A percentile compares a stretch with the other conserved stretches of the same genome.
Evolutionary conservation across 202 grass and related monocot species (phyloP).

Genomic region (Eragrostis tef): DNA sequence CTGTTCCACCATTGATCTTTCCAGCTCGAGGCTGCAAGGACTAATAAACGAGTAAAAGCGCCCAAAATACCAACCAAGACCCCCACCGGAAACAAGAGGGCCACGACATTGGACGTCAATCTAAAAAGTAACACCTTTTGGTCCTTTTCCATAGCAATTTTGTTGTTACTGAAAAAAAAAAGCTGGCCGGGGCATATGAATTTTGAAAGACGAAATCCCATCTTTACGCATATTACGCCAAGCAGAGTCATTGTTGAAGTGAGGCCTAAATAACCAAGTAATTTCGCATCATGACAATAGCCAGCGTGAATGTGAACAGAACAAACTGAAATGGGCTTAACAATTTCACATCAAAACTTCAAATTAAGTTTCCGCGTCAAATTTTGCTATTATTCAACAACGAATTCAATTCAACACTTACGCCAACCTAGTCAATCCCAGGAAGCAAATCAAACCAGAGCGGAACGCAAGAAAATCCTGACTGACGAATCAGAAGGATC

Average conservation of each 20-base stretch:
- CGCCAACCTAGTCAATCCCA: neutral
- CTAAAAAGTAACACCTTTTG: slow-evolving; percentile 18
- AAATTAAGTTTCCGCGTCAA: neutral
- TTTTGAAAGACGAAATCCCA: neutral
- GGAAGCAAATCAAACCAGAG: neutral
- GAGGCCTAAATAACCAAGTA: neutral
- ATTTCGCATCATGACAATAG: neutral
- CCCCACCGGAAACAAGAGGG: slow-evolving; percentile 28
- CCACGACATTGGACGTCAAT: slow-evolving; percentile 24
- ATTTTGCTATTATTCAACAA: neutral
- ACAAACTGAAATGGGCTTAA: neutral
- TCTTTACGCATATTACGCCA: neutral
- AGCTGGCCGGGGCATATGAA: neutral
- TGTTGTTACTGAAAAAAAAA: neutral
- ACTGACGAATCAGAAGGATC: neutral
- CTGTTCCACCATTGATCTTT: slow-evolving; percentile 30
- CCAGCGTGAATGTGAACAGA: neutral
- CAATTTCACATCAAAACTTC: neutral
- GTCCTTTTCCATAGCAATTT: neutral
- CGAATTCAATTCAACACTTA: neutral
- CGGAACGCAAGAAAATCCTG: neutral
- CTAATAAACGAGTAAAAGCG: slow-evolving; percentile 10
- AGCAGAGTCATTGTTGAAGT: neutral
- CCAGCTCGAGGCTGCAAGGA: slow-evolving; percentile 48
- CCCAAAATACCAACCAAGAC: slow-evolving; percentile 37